Evolutionary conservation across 306 rosid species (phyloP), one percentile per base, ranked within the genome.

Genomic region (Luffa aegyptiaca): DNA sequence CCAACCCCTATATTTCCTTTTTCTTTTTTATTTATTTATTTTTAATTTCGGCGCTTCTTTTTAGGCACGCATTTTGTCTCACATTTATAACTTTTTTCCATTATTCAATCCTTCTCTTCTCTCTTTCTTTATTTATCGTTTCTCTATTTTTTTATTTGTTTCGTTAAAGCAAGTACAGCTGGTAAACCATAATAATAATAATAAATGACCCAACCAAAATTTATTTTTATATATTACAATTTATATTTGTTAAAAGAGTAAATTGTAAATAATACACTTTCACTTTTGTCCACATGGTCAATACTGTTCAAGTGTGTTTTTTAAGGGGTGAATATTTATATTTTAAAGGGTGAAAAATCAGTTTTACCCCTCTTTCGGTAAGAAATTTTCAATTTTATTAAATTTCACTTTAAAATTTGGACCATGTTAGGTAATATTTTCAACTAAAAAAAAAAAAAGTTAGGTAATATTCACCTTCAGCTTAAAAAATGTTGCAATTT

Each of bases 41-140:
- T 70, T 70, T 45, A 39, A 70, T 44, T 72, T 33, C 5, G 42
- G 58, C 58, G 58, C 41, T 21, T 13, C 77, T 72, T 72, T 72
- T 72, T 51, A 72, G 77, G 77, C 58, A 12, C 41, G 21, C 5
- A 26, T 45, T 72, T 72, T 72, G 77, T 72, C 77, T 48, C 77
- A 72, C 77, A 72, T 72, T 48, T 72, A 72, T 37, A 71, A 46
- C 59, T 72, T 70, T 26, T 26, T 68, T 42, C 56, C 56, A 42
- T 46, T 72, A 46, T 48, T 69, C 75, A 42, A 69, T n/a, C 75
- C 52, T 5, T 16, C 44, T 1, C 73, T 39, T 37, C 48, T 66
- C 75, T 10, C 2, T 72, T 72, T 72, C 17, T 72, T 72, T 26
- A 72, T 44, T 69, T 72, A 72, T 12, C 16, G 6, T 72, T 3